Evolutionary conservation across 2,329 filamentous ascomycete genomes (phyloP), one percentile per base, ranked within the genome.

Genomic region (Monilinia aucupariae): DNA sequence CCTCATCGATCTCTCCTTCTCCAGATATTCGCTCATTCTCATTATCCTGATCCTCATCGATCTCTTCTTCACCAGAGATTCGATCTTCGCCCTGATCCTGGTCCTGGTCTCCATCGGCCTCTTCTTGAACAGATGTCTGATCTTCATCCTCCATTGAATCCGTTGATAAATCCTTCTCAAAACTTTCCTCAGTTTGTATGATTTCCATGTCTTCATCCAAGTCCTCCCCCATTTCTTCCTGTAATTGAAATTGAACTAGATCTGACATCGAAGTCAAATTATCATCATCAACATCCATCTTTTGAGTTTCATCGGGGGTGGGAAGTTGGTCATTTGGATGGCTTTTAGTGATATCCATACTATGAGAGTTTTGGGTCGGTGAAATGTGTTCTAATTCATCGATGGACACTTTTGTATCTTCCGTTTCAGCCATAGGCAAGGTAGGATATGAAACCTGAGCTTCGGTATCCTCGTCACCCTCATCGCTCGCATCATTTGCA

Each of bases 261-360:
- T 62, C 60, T 20, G 60, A 62, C 9, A 62, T 48, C 4, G 52
- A 62, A 17, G 25, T 15, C 8, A 48, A 56, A 43, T 45, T 22
- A 17, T 49, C 41, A 9, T 62, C n/a, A 12, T 47, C 37, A 41
- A 45, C 5, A 6, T 30, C n/a, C 34, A 25, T 30, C 45, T 50
- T 50, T 54, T 61, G 56, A n/a, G 58, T 64, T 25, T 64, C 49
- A n/a, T 50, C 58, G 4, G 56, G 50, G 9, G 62, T 61, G 12
- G 25, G 49, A n/a, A 55, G 62, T 34, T 64, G 61, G 17, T 20
- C 34, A 25, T 48, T 64, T 4, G 20, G 10, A 41, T 43, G 20
- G n/a, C 41, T 56, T 34, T n/a, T 43, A 34, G 43, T 13, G 4
- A 30, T 41, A 27, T 20, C 25, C 10, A 20, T 25, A 7, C 17